A percentile compares a stretch with the other conserved stretches of the same genome.
phyloP scores from a whole-genome alignment of 306 rosid genomes.

The Vigna mungo region DNA sequence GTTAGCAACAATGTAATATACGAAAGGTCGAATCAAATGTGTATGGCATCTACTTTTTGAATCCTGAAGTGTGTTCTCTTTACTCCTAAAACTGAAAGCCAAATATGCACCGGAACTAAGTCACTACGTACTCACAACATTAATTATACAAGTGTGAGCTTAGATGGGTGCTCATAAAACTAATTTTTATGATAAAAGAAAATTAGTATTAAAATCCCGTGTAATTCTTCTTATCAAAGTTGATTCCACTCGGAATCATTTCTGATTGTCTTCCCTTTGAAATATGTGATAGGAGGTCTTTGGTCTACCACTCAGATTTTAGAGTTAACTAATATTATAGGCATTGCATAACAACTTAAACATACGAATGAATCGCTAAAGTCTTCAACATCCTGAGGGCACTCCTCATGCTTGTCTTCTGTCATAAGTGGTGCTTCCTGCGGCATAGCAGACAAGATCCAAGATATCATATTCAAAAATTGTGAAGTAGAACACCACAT shows the following conservation, averaged over 20 bases:
- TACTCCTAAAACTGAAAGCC: neutral
- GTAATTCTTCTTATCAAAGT: too few species aligned
- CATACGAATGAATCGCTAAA: constrained; percentile 89
- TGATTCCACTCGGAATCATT: too few species aligned
- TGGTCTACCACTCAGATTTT: neutral
- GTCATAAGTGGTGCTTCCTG: constrained; percentile 95
- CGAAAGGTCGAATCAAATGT: constrained; percentile 1
- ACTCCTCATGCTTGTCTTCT: constrained; percentile 99
- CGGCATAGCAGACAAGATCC: constrained; percentile 37
- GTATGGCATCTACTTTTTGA: neutral
- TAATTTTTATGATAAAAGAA: too few species aligned
- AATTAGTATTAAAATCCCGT: too few species aligned
- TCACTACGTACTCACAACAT: neutral
- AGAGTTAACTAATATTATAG: neutral
- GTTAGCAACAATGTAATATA: constrained; percentile 18
- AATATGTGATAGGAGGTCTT: too few species aligned
- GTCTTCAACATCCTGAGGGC: constrained; percentile 89
- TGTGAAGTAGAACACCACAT: constrained; percentile 25
- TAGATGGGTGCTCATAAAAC: too few species aligned
- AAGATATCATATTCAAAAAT: constrained; percentile 32
- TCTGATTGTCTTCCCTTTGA: constrained; percentile 10
- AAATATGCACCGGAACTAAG: neutral
- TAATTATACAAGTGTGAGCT: neutral
- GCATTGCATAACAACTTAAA: constrained; percentile 39
- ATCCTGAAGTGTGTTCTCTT: constrained; percentile 4